phyloP scores from a whole-genome alignment of 2,329 filamentous ascomycete species.

The Grosmannia clavigera region DNA sequence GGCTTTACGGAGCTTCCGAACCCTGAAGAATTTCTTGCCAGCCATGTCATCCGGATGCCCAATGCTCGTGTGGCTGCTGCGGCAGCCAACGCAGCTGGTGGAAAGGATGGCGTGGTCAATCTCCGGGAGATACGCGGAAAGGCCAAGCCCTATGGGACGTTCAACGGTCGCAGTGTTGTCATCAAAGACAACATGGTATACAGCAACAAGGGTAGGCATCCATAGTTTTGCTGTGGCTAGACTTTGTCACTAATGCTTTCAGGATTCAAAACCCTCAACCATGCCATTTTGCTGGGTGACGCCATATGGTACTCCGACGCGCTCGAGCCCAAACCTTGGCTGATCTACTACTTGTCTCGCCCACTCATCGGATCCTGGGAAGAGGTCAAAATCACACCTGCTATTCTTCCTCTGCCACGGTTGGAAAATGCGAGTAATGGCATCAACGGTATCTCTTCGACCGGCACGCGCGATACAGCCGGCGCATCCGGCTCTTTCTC shows the following conservation, averaged over 20 bases:
- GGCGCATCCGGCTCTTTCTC: slow-evolving; percentile 11
- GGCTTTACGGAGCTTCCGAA: slow-evolving; percentile 68
- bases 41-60: slow-evolving; percentile 87
- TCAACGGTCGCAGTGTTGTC: slow-evolving; percentile 86
- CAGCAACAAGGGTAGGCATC: slow-evolving; percentile 74
- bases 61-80: slow-evolving; percentile 28
- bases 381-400: slow-evolving; percentile 57
- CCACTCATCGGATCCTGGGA: slow-evolving; percentile 79
- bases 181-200: slow-evolving; percentile 89
- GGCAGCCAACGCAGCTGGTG: slow-evolving; percentile 34
- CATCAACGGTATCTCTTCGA: background rate
- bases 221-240: too few species aligned
- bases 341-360: slow-evolving; percentile 89
- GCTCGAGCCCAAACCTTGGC: slow-evolving; percentile 85
- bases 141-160: slow-evolving; percentile 83
- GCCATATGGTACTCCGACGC: slow-evolving; percentile 78
- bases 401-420: slow-evolving; percentile 33
- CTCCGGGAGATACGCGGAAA: slow-evolving; percentile 82
- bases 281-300: slow-evolving; percentile 77
- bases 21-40: slow-evolving; percentile 89
- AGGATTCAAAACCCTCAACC: slow-evolving; percentile 88
- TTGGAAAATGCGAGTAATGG: background rate
- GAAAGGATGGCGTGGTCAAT: slow-evolving; percentile 47
- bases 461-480: background rate
- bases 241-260: background rate